Percentiles rank a stretch among this genome's conserved stretches.
Evolutionary conservation across 495 filamentous ascomycete genomes (phyloP).

Genomic region (Aspergillus taichungensis): DNA sequence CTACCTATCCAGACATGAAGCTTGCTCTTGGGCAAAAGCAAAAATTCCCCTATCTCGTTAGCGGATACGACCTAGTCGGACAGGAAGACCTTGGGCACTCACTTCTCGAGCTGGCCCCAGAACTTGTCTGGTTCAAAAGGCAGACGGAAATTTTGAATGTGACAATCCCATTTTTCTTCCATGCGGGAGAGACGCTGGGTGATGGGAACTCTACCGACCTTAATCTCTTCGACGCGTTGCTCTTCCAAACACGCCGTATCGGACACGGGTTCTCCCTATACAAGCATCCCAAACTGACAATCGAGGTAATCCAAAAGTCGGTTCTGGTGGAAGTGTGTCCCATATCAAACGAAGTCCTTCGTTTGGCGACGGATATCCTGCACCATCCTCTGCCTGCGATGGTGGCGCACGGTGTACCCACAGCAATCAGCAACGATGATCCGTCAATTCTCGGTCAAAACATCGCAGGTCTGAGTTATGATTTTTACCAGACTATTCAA

Average conservation of each 20-base stretch:
- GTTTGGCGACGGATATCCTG: slow-evolving; percentile 9
- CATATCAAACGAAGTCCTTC: slow-evolving; percentile 17
- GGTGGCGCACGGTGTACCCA: slow-evolving; percentile 13
- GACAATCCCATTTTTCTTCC: slow-evolving; percentile 15
- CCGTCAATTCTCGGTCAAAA: slow-evolving; percentile 14
- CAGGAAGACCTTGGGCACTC: slow-evolving; percentile 17
- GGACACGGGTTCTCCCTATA: slow-evolving; percentile 17
- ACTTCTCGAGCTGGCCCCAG: slow-evolving; percentile 9
- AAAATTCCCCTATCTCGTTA: slow-evolving; percentile 12
- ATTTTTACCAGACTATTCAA: slow-evolving; percentile 15
- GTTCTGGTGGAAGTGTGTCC: slow-evolving; percentile 16
- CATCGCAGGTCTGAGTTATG: slow-evolving; percentile 10
- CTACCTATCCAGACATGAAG: slow-evolving; percentile 3
- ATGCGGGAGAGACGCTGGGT: slow-evolving; percentile 16
- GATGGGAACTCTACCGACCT: slow-evolving; percentile 16
- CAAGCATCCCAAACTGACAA: slow-evolving; percentile 15
- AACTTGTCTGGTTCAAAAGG: slow-evolving; percentile 14
- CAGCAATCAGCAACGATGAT: slow-evolving; percentile 16
- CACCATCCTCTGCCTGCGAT: slow-evolving; percentile 15
- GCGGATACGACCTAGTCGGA: slow-evolving; percentile 13
- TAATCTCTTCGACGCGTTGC: slow-evolving; percentile 14
- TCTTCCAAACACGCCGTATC: slow-evolving; percentile 14
- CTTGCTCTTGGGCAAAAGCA: slow-evolving; percentile 8
- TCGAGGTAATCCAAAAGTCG: slow-evolving; percentile 6
- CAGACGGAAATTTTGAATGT: slow-evolving; percentile 8